These are phyloP conservation scores for Chrysopogon serrulatus DNA, from an alignment of 176 grass and related monocot species.

Conservation along the genomic window DNA sequence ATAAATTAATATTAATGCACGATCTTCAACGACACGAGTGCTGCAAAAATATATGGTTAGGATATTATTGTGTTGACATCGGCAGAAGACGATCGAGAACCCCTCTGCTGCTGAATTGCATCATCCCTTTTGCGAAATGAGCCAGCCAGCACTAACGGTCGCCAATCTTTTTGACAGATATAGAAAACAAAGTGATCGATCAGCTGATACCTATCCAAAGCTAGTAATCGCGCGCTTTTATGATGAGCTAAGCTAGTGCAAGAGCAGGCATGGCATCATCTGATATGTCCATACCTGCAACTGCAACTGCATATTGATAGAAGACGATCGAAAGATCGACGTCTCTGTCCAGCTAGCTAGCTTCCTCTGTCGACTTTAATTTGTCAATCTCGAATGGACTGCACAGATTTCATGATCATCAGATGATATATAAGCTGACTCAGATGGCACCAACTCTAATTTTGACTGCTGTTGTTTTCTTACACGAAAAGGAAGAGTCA, in stretches of 20 bases:
- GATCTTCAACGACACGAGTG: background rate
- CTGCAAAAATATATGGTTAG: background rate
- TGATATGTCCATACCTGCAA: conserved; percentile 12
- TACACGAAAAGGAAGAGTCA: background rate
- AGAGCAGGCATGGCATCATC: conserved; percentile 19
- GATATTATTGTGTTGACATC: background rate
- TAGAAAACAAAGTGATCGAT: conserved; percentile 23
- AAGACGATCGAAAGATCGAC: background rate
- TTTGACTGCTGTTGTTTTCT: conserved; percentile 20
- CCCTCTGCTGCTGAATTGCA: conserved; percentile 1
- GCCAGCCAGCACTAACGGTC: conserved; percentile 27
- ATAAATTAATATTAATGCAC: background rate
- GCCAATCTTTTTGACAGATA: conserved; percentile 21
- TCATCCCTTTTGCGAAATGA: conserved; percentile 31
- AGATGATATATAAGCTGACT: conserved; percentile 51
- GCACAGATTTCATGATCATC: conserved; percentile 16
- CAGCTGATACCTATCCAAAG: conserved; percentile 24
- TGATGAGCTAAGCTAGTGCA: conserved; percentile 6
- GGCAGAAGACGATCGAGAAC: background rate
- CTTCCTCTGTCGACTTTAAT: background rate
- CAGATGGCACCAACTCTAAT: conserved; percentile 25
- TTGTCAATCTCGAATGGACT: background rate
- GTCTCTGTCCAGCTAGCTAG: background rate
- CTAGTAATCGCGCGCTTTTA: background rate
- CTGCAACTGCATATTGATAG: background rate